Conservation (phyloP, 2,329 filamentous ascomycete genomes). For the Dactylellina parvicollis region DNA sequence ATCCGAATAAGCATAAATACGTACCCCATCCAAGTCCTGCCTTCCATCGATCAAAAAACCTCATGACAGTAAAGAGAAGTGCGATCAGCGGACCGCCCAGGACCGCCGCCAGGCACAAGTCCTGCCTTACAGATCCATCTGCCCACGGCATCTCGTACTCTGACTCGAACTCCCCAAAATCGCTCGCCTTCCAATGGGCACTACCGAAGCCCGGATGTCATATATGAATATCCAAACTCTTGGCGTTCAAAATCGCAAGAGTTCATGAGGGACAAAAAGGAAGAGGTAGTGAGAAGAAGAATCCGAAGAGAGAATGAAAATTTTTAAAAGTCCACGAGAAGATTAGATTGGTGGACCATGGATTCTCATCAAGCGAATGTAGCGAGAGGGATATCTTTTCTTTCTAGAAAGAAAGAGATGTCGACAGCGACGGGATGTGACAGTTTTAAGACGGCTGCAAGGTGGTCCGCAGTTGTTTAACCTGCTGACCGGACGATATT, state of each 20-base stretch:
- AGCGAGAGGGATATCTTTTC: conserved; percentile 42
- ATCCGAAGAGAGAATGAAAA: conserved; percentile 3
- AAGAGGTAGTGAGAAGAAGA: not conserved
- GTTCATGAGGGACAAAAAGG: conserved; percentile 33
- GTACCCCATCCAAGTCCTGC: conserved; percentile 47
- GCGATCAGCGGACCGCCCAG: conserved; percentile 42
- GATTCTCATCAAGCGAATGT: conserved; percentile 50
- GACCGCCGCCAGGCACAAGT: conserved; percentile 46
- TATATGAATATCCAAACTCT: conserved; percentile 46
- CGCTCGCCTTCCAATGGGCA: conserved; percentile 30
- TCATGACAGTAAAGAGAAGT: conserved; percentile 47
- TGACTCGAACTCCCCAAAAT: conserved; percentile 35
- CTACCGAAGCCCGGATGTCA: conserved; percentile 49
- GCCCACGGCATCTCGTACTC: conserved; percentile 45
- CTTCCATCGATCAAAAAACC: conserved; percentile 38
- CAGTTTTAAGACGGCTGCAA: conserved; percentile 53
- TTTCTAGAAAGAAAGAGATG: conserved; percentile 44
- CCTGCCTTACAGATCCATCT: conserved; percentile 39
- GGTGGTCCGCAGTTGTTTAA: conserved; percentile 48
- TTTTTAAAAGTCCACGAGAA: conserved; percentile 52
- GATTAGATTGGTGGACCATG: conserved; percentile 43
- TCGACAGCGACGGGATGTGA: conserved; percentile 51
- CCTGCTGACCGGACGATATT: conserved; percentile 53
- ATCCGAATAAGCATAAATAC: conserved; percentile 2
- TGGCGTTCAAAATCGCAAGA: conserved; percentile 36